phyloP scores from a whole-genome alignment of 495 filamentous ascomycete genomes.

The Penicillium paxilli region DNA sequence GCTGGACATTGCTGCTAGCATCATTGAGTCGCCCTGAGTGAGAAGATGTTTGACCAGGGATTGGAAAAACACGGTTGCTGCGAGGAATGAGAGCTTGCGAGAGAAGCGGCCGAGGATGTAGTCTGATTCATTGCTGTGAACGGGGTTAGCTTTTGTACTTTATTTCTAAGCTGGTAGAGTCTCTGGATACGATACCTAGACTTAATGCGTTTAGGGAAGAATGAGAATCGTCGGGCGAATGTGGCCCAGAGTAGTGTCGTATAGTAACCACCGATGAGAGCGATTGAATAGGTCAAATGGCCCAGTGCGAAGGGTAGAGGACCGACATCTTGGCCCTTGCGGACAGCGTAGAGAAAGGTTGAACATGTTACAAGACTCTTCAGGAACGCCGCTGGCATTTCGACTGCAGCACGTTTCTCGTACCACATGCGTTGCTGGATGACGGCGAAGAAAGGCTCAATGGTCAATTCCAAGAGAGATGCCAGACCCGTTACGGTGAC shows the following conservation, averaged over 20 bases:
- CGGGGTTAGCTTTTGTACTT: not conserved
- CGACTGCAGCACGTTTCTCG: conserved; percentile 74
- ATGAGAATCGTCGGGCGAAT: conserved; percentile 54
- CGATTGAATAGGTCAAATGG: conserved; percentile 72
- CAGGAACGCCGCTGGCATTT: conserved; percentile 73
- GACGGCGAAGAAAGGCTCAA: conserved; percentile 83
- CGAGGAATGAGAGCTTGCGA: conserved; percentile 62
- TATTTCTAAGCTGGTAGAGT: not conserved
- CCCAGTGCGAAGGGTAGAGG: conserved; percentile 88
- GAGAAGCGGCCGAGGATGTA: conserved; percentile 68
- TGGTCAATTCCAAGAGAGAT: conserved; percentile 73
- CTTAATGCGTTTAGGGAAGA: conserved; percentile 46
- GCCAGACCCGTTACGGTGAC: conserved; percentile 73
- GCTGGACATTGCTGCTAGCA: conserved; percentile 74
- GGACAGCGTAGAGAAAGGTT: conserved; percentile 58
- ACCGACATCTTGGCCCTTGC: conserved; percentile 53
- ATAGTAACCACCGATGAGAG: conserved; percentile 67
- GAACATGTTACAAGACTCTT: conserved; percentile 73
- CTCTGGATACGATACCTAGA: conserved; percentile 37
- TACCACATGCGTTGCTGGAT: conserved; percentile 79
- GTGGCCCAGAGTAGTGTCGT: conserved; percentile 46
- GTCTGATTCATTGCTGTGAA: conserved; percentile 24
- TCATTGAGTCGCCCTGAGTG: conserved; percentile 89
- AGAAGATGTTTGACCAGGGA: conserved; percentile 85
- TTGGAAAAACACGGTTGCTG: conserved; percentile 81